Evolutionary conservation across 2,329 filamentous ascomycete genomes (phyloP).

Genomic region (Dactylella cylindrospora): DNA sequence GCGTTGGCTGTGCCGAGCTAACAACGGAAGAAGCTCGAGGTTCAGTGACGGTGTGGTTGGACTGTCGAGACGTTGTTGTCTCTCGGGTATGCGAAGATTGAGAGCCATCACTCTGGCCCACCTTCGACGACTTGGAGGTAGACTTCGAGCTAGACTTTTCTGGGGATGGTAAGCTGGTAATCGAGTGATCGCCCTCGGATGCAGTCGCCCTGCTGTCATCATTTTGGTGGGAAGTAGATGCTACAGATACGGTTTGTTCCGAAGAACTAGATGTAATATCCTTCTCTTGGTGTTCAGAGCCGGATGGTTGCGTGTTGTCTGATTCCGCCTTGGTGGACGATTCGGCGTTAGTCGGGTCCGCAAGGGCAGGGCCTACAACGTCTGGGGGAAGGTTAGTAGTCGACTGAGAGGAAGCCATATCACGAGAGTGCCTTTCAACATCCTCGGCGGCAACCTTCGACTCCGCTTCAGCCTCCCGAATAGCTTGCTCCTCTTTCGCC

Average conservation of each 20-base stretch:
- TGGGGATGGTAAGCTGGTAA: constrained; percentile 17
- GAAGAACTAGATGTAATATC: constrained; percentile 19
- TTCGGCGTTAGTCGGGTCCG: constrained; percentile 9
- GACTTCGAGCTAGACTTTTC: constrained; percentile 13
- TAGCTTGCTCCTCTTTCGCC: constrained; percentile 43
- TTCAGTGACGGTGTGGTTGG: constrained; percentile 45
- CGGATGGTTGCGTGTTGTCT: not conserved
- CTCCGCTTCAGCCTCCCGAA: constrained; percentile 4
- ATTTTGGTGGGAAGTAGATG: constrained; percentile 7
- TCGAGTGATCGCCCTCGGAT: constrained; percentile 16
- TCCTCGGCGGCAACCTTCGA: constrained; percentile 7
- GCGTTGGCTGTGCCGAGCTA: constrained; percentile 60
- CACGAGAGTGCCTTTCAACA: not conserved
- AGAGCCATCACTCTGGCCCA: constrained; percentile 47
- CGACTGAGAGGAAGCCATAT: constrained; percentile 21
- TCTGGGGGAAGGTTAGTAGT: constrained; percentile 9
- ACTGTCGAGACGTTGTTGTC: constrained; percentile 38
- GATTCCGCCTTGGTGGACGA: not conserved
- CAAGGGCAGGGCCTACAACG: constrained; percentile 22
- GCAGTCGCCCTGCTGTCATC: not conserved
- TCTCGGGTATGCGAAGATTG: constrained; percentile 43
- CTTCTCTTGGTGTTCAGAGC: constrained; percentile 30
- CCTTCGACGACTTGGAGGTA: constrained; percentile 3
- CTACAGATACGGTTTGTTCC: constrained; percentile 3
- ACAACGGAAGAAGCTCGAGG: constrained; percentile 53